A percentile compares a stretch with the other conserved stretches of the same genome.
Conservation (phyloP, 129 eudicot genomes). For the Cynara cardunculus region DNA sequence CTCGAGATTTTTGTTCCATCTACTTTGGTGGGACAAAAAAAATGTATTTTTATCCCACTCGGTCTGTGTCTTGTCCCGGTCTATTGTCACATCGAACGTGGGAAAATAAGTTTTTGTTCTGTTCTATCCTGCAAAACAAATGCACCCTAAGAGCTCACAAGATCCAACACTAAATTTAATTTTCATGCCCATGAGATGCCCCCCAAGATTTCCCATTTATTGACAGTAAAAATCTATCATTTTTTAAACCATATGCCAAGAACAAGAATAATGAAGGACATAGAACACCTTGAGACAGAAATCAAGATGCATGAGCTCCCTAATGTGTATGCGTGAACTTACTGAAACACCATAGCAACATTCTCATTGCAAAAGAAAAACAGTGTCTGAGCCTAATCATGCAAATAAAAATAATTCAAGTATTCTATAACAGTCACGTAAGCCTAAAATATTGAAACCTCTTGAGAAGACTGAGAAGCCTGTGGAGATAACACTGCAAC, state of each 20-base stretch:
- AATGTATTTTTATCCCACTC: too few species aligned
- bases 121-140: too few species aligned
- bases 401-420: neutral
- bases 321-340: too few species aligned
- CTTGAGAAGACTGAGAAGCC: constrained; percentile 66
- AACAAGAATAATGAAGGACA: neutral
- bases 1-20: neutral
- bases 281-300: too few species aligned
- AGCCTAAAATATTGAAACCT: constrained; percentile 47
- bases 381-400: neutral
- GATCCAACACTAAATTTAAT: too few species aligned
- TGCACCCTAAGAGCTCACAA: too few species aligned
- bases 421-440: neutral
- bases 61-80: too few species aligned
- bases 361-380: neutral
- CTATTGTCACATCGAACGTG: too few species aligned
- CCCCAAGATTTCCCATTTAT: too few species aligned
- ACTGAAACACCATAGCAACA: neutral
- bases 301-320: too few species aligned
- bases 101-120: too few species aligned
- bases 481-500: constrained; percentile 48
- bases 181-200: too few species aligned
- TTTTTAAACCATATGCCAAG: neutral
- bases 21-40: neutral
- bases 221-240: neutral